Evolutionary conservation across 495 filamentous ascomycete species (phyloP).

Genomic region (Aspergillus biplanus): DNA sequence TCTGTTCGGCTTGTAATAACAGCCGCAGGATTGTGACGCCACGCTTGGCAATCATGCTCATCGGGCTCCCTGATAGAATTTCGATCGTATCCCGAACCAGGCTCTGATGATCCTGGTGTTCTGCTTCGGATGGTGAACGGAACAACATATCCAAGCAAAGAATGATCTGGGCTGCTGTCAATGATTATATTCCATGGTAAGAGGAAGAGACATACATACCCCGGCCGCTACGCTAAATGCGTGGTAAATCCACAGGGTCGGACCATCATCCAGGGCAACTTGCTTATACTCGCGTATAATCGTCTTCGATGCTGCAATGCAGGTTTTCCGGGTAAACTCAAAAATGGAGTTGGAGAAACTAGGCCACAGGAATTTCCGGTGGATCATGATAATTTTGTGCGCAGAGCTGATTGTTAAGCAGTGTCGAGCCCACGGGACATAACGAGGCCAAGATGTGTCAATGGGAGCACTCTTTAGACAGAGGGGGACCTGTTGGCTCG

Average conservation of each 20-base stretch:
- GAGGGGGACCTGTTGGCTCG: constrained; percentile 9
- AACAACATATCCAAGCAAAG: constrained; percentile 12
- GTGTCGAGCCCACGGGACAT: constrained; percentile 47
- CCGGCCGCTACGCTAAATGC: constrained; percentile 9
- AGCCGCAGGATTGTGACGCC: constrained; percentile 9
- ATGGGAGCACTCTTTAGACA: constrained; percentile 30
- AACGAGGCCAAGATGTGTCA: constrained; percentile 33
- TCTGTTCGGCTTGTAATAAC: neutral
- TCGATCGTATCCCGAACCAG: constrained; percentile 2
- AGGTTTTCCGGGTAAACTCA: constrained; percentile 46
- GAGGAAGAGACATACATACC: neutral
- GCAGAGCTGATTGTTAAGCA: constrained; percentile 47
- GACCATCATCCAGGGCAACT: constrained; percentile 9
- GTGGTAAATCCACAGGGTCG: constrained; percentile 15
- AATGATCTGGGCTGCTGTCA: constrained; percentile 7
- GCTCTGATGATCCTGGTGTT: constrained; percentile 9
- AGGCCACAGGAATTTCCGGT: constrained; percentile 48
- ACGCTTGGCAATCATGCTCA: constrained; percentile 12
- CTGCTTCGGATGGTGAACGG: constrained; percentile 2
- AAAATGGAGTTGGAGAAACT: constrained; percentile 47
- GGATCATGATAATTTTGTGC: constrained; percentile 58
- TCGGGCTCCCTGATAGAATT: neutral
- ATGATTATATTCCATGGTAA: neutral
- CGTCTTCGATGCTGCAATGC: constrained; percentile 47
- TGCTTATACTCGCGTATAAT: constrained; percentile 46